A percentile compares a stretch with the other conserved stretches of the same genome.
phyloP scores from a whole-genome alignment of 768 basidiomycete genomes.

The Mycena haematopus region DNA sequence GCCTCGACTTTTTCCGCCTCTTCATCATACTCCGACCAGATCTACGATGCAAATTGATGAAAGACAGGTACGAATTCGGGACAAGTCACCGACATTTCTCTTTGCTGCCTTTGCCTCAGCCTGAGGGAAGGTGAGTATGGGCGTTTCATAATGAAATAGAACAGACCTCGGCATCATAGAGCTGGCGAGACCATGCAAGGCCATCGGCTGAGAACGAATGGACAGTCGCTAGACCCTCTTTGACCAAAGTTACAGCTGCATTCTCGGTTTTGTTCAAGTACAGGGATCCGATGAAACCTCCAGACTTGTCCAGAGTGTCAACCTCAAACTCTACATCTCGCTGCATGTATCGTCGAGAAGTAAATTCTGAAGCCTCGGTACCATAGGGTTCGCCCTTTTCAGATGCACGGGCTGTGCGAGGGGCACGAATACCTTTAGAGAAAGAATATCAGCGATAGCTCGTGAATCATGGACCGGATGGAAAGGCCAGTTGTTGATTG shows the following conservation, averaged over 20 bases:
- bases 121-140: conserved; percentile 40
- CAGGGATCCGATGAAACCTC: conserved; percentile 92
- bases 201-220: conserved; percentile 88
- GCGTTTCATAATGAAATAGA: background rate
- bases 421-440: conserved; percentile 81
- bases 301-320: conserved; percentile 89
- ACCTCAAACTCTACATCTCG: conserved; percentile 95
- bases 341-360: conserved; percentile 85
- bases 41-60: conserved; percentile 53
- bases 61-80: background rate
- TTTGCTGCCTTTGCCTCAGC: conserved; percentile 81
- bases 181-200: conserved; percentile 77
- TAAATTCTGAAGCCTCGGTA: conserved; percentile 79
- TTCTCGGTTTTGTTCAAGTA: conserved; percentile 89
- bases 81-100: conserved; percentile 67
- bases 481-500: background rate
- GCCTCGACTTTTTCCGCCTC: conserved; percentile 65
- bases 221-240: conserved; percentile 88
- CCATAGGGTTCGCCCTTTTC: conserved; percentile 95
- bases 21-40: conserved; percentile 88
- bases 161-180: conserved; percentile 83
- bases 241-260: conserved; percentile 80
- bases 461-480: conserved; percentile 7
- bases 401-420: conserved; percentile 79
- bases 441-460: background rate